These are phyloP conservation scores for Malania oleifera DNA, from an alignment of 164 flowering plant genomes.

Conservation along the genomic window DNA sequence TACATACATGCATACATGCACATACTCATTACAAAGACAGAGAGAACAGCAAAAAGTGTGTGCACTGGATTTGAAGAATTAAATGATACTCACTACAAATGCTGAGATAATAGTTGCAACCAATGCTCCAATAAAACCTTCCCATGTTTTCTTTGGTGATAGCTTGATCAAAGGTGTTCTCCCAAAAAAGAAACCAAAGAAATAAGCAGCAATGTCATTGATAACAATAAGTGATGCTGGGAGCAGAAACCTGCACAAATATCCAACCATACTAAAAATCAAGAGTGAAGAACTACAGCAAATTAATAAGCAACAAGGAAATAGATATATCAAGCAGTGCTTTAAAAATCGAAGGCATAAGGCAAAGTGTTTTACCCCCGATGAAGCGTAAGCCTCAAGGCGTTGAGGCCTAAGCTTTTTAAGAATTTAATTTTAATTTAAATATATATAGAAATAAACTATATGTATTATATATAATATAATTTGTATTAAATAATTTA, in stretches of 20 bases:
- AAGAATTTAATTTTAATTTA: too few relatives aligned
- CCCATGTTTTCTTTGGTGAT: conserved; percentile 99
- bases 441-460: too few relatives aligned
- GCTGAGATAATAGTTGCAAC: conserved; percentile 78
- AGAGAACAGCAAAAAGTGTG: too few relatives aligned
- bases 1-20: too few relatives aligned
- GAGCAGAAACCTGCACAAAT: conserved; percentile 87
- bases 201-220: conserved; percentile 91
- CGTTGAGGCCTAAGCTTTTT: too few relatives aligned
- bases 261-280: neutral
- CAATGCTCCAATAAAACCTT: conserved; percentile 96
- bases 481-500: too few relatives aligned
- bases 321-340: too few relatives aligned
- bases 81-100: conserved; percentile 56
- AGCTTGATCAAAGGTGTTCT: conserved; percentile 89
- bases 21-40: too few relatives aligned
- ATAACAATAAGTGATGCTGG: conserved; percentile 96
- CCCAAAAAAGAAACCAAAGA: conserved; percentile 96
- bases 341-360: too few relatives aligned
- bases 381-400: too few relatives aligned
- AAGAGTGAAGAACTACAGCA: conserved; percentile 2
- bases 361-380: too few relatives aligned
- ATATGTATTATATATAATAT: too few relatives aligned
- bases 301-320: neutral
- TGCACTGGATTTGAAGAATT: neutral